Evolutionary conservation across 1,139 yeast species (phyloP), one percentile per base, ranked within the genome.

Genomic region (Debaryomyces udenii): DNA sequence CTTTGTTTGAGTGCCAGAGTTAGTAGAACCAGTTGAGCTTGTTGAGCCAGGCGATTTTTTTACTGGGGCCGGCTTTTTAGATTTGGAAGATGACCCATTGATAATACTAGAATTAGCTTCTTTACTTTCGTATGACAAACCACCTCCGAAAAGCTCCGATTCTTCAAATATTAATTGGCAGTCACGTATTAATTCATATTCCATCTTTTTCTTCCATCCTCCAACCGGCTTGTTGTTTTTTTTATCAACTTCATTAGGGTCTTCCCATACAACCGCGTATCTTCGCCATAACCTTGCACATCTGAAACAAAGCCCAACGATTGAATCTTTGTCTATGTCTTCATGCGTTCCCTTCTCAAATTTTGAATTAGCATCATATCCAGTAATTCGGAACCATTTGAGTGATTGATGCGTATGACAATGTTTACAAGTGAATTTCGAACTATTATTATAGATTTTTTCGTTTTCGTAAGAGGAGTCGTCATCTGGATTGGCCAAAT

Each of bases 201-300:
- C 99, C 2, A 86, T 64, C 47, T 71, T 76, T 49, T 78, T 76
- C 53, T 76, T 80, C 78, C 81, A 76, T 2, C 83, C 81, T 40
- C 71, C 46, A 57, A 69, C 46, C 17, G 52, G 61, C 39, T 59
- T 64, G 9, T 60, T 52, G 27, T 59, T 59, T 38, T 77, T 81
- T 55, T 73, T 77, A 35, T 81, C 65, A 0, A 88, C 81, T 44
- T 85, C 93, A 17, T 67, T 57, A 0, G 96, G 96, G 36, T 80
- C 81, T 50, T 83, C 90, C 98, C 99, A 93, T n/a, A 73, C 72
- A 1, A 87, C 83, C 0, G 91, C 97, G 59, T 93, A 93, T 32
- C 94, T 69, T 57, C 96, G 74, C 99, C 99, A 93, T 31, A 93
- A 61, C 43, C 84, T 73, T 0, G 97, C 96, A 68, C 99, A 93